phyloP scores from a whole-genome alignment of 1,284 basidiomycete genomes.

The Trichosporon faecale region DNA sequence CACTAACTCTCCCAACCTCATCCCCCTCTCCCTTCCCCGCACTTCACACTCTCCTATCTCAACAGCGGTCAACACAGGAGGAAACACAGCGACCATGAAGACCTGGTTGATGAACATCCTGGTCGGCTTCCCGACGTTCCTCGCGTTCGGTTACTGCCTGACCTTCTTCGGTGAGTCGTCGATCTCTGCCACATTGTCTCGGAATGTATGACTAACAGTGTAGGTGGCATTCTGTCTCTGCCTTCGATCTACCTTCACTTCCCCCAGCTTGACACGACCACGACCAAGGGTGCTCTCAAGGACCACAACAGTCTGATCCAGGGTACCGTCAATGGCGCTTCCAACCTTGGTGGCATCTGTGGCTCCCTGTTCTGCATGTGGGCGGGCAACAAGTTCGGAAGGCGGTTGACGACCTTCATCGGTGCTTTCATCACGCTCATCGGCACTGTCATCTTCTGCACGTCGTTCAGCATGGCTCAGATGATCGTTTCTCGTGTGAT shows the following conservation, averaged over 20 bases:
- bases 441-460: constrained; percentile 48
- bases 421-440: constrained; percentile 43
- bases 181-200: not conserved
- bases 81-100: constrained; percentile 11
- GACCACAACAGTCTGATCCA: constrained; percentile 39
- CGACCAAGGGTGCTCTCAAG: constrained; percentile 28
- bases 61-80: not conserved
- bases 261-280: constrained; percentile 29
- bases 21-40: not conserved
- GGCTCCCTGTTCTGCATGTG: constrained; percentile 46
- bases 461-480: constrained; percentile 41
- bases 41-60: not conserved
- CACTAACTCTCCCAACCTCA: not conserved
- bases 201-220: constrained; percentile 27
- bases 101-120: constrained; percentile 30
- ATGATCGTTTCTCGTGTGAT: constrained; percentile 46
- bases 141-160: constrained; percentile 34
- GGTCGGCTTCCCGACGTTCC: constrained; percentile 33
- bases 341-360: constrained; percentile 47
- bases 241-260: constrained; percentile 30
- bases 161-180: constrained; percentile 16
- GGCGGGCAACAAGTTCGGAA: constrained; percentile 47
- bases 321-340: constrained; percentile 38
- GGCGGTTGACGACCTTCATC: constrained; percentile 35
- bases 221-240: constrained; percentile 31